Base-by-base conservation (phyloP, 2,329 filamentous ascomycete species). In the Beauveria sp. region DNA sequence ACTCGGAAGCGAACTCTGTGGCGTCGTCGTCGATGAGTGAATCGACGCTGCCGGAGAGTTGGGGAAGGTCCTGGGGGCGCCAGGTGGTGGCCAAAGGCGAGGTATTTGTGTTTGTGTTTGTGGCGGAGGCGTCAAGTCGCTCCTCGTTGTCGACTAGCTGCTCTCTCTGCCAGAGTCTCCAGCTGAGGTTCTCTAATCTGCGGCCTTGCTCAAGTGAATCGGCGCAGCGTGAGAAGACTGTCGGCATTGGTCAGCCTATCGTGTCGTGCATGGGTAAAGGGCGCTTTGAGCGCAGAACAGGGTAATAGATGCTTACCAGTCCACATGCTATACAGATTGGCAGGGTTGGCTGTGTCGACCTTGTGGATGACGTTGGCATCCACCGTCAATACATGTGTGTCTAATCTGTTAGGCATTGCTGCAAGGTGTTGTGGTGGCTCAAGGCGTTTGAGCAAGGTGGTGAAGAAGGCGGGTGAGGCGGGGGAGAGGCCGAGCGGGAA, bases 321-420 rank as follows among this genome's bases (percentile, higher is more conserved):
- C 92, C 93, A 96, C 85, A 98, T 96, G 79, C 90, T 93, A 78
- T 95, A 96, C 57, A 98, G 85, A 72, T 93, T 96, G 77, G 96
- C 91, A 30, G 91, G 88, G 74, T 96, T 96, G 67, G 88, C 84
- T 1, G 93, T 96, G 77, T 98, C 93, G 70, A 98, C 91, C 74
- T 96, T 91, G 80, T 95, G 90, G 74, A 99, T 93, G 68, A 93
- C 89, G 72, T 88, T 90, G 66, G 91, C 87, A 79, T 97, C 92
- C 74, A 98, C 90, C 65, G 91, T 92, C 71, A 98, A 82, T 73
- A 98, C 90, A 70, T 93, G 90, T 64, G 89, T 88, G 75, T 90
- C 86, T 75, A 96, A 82, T 77, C 85, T 84, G 72, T 90, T 86
- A 78, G 91, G 91, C 93, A 98, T 98, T 56, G 63, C 70, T 77